phyloP scores from a whole-genome alignment of 1,139 yeast species.

The Sporopachydermia cereana region DNA sequence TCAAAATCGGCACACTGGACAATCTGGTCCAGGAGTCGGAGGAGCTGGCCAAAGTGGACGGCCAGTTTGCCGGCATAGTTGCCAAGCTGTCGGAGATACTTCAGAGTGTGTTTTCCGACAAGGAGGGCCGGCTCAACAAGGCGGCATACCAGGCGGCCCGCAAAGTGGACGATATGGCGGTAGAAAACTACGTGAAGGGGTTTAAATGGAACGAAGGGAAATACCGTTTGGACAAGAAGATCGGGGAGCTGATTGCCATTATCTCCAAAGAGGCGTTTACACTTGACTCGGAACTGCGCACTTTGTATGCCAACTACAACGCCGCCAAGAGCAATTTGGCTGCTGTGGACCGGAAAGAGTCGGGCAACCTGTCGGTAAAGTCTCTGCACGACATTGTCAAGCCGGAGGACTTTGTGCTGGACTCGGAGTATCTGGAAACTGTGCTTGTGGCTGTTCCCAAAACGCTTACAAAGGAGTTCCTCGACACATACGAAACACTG shows the following conservation, averaged over 20 bases:
- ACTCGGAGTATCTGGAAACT: constrained; percentile 78
- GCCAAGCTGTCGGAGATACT: constrained; percentile 69
- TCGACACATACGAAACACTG: constrained; percentile 61
- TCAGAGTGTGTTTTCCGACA: constrained; percentile 36
- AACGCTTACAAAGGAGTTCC: constrained; percentile 44
- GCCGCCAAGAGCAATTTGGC: constrained; percentile 73
- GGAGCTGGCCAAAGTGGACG: constrained; percentile 71
- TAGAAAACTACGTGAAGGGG: constrained; percentile 52
- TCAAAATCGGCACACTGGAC: constrained; percentile 92
- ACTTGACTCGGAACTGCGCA: constrained; percentile 73
- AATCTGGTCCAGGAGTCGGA: constrained; percentile 84
- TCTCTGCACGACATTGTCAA: constrained; percentile 83
- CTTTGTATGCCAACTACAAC: constrained; percentile 57
- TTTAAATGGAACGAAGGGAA: constrained; percentile 85
- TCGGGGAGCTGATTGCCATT: constrained; percentile 58
- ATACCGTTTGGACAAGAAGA: constrained; percentile 74
- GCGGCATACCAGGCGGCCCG: constrained; percentile 26
- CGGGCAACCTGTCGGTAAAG: constrained; percentile 86
- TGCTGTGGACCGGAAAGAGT: constrained; percentile 85
- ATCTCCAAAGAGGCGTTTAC: constrained; percentile 71
- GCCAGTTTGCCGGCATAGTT: constrained; percentile 57
- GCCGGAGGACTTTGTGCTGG: constrained; percentile 72
- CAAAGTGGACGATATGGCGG: constrained; percentile 38
- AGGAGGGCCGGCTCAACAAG: constrained; percentile 27
- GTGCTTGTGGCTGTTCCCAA: constrained; percentile 82